Evolutionary conservation across 148 eudicot genomes (phyloP).

Genomic region (Agrostemma githago): DNA sequence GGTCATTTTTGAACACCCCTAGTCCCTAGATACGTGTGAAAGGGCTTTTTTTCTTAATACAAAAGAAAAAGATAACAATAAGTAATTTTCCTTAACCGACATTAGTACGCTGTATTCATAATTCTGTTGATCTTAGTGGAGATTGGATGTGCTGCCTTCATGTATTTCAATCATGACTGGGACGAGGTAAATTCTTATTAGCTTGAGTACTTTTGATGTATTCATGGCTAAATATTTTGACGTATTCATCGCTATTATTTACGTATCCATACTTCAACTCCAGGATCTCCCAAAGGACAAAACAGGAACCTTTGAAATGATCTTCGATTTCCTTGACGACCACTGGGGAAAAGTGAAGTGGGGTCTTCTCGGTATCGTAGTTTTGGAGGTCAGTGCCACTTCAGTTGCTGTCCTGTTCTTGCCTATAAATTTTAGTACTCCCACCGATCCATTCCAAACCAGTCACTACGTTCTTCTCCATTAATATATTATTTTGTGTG

Average conservation of each 20-base stretch:
- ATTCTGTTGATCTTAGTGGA: conserved; percentile 76
- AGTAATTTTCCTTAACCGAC: conserved; percentile 47
- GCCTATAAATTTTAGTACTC: background rate
- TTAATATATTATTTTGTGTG: no score
- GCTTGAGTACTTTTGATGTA: background rate
- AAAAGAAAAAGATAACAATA: no score
- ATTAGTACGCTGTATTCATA: conserved; percentile 70
- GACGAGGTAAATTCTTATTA: conserved; percentile 46
- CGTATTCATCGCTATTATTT: background rate
- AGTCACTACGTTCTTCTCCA: no score
- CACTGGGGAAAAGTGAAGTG: conserved; percentile 81
- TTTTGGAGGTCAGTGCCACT: conserved; percentile 57
- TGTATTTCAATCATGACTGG: conserved; percentile 84
- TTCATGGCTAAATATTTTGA: background rate
- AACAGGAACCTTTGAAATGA: conserved; percentile 72
- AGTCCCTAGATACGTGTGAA: background rate
- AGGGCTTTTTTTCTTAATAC: no score
- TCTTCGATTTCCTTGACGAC: conserved; percentile 60
- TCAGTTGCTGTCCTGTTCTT: background rate
- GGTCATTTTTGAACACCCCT: no score
- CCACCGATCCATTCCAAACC: no score
- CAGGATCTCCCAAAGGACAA: conserved; percentile 81
- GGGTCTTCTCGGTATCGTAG: conserved; percentile 90
- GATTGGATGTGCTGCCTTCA: conserved; percentile 75
- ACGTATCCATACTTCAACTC: background rate